A percentile compares a stretch with the other conserved stretches of the same genome.
phyloP scores from a whole-genome alignment of 805 yeast species.

The Wickerhamomyces hampshirensis region DNA sequence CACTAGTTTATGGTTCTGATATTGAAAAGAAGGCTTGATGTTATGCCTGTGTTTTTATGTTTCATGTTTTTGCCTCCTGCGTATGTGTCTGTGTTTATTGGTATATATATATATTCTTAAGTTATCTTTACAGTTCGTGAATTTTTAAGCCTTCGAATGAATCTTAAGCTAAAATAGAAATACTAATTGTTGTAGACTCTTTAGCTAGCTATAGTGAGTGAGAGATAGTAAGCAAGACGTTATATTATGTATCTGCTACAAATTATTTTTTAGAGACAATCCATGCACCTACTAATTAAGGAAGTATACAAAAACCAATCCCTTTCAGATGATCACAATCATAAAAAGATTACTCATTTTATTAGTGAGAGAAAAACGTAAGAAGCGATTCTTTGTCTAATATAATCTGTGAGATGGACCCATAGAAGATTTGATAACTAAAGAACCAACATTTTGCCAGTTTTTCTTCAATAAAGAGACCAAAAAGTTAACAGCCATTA shows the following conservation, averaged over 20 bases:
- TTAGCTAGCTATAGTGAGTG: no score
- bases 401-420: constrained; percentile 99
- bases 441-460: constrained; percentile 99
- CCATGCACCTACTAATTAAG: no score
- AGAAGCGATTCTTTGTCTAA: constrained; percentile 41
- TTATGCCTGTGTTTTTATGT: neutral
- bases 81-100: no score
- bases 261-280: no score
- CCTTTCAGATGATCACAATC: neutral
- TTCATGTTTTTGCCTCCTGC: no score
- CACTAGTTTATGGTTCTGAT: neutral
- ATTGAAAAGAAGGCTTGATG: constrained; percentile 1
- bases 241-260: no score
- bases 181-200: no score
- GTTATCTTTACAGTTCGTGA: neutral
- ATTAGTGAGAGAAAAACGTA: neutral
- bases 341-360: neutral
- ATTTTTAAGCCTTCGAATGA: neutral
- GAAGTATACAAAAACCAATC: no score
- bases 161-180: no score
- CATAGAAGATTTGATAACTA: constrained; percentile 98
- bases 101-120: neutral
- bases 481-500: constrained; percentile 98
- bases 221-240: no score
- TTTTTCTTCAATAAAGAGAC: constrained; percentile 99